Conservation (phyloP, 441 rosid species). For the Daphne laureola region DNA sequence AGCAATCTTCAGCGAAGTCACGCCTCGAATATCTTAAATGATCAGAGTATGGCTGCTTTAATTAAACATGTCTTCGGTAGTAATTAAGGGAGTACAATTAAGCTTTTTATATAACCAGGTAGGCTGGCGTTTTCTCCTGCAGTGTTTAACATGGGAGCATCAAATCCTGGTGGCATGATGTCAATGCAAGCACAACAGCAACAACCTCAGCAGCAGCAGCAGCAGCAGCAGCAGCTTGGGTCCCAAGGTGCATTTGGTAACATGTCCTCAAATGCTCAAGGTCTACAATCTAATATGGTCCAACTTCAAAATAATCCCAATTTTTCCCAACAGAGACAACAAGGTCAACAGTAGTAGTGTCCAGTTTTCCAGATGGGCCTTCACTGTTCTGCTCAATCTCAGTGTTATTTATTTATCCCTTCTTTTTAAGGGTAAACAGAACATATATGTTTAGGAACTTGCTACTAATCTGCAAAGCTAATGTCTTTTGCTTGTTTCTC, state of each 20-base stretch:
- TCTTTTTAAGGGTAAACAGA: no score
- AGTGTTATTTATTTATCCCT: no score
- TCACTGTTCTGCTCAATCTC: no score
- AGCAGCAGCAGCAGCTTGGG: conserved; percentile 47
- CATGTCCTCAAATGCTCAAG: conserved; percentile 62
- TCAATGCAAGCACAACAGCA: conserved; percentile 42
- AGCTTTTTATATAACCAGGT: conserved; percentile 4
- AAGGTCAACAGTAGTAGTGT: conserved; percentile 73
- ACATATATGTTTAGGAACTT: no score
- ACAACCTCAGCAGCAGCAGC: conserved; percentile 51
- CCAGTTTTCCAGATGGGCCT: neutral
- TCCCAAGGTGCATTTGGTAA: conserved; percentile 55
- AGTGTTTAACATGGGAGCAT: conserved; percentile 75
- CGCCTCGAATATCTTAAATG: conserved; percentile 67
- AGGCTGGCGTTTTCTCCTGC: conserved; percentile 18
- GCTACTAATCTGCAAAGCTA: no score
- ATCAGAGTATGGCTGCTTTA: conserved; percentile 52
- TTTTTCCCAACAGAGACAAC: conserved; percentile 76
- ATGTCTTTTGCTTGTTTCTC: no score
- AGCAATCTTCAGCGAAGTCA: conserved; percentile 68
- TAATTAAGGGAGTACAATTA: neutral
- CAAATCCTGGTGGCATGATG: conserved; percentile 63
- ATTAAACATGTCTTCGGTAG: neutral
- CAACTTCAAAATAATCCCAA: conserved; percentile 56
- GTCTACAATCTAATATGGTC: conserved; percentile 65